Evolutionary conservation across 805 yeast species (phyloP).

Genomic region (Metschnikowia arizonensis): DNA sequence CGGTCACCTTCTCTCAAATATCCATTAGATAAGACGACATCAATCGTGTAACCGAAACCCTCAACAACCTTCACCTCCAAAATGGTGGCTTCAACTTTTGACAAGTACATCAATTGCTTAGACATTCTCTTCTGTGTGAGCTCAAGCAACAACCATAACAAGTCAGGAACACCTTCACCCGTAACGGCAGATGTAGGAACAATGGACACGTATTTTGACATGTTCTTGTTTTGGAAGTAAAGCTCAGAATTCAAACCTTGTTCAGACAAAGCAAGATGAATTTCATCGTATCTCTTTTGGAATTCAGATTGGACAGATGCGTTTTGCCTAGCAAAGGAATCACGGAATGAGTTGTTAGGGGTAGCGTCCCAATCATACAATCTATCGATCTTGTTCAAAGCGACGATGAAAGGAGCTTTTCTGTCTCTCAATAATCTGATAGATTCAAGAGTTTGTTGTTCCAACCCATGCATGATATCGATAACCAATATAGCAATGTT

Average conservation of each 20-base stretch:
- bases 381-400: constrained; percentile 96
- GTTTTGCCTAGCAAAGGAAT: constrained; percentile 77
- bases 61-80: constrained; percentile 97
- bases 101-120: constrained; percentile 92
- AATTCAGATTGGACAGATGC: constrained; percentile 89
- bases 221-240: constrained; percentile 90
- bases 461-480: constrained; percentile 98
- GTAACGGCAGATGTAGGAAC: constrained; percentile 99
- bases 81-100: constrained; percentile 92
- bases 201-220: constrained; percentile 89
- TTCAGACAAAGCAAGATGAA: constrained; percentile 89
- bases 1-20: constrained; percentile 91
- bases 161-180: constrained; percentile 99
- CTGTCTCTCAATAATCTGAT: constrained; percentile 88
- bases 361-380: constrained; percentile 87
- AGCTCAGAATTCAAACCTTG: constrained; percentile 98
- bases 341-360: constrained; percentile 95
- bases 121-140: constrained; percentile 98
- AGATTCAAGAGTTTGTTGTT: constrained; percentile 95
- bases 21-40: constrained; percentile 97
- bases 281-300: constrained; percentile 77
- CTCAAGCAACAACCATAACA: constrained; percentile 90
- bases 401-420: constrained; percentile 97
- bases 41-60: constrained; percentile 98
- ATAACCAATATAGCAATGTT: constrained; percentile 97